Percentiles rank a stretch among this genome's conserved stretches.
Conservation (phyloP, 1,139 yeast genomes). For the Suhomyces ambrosiae region DNA sequence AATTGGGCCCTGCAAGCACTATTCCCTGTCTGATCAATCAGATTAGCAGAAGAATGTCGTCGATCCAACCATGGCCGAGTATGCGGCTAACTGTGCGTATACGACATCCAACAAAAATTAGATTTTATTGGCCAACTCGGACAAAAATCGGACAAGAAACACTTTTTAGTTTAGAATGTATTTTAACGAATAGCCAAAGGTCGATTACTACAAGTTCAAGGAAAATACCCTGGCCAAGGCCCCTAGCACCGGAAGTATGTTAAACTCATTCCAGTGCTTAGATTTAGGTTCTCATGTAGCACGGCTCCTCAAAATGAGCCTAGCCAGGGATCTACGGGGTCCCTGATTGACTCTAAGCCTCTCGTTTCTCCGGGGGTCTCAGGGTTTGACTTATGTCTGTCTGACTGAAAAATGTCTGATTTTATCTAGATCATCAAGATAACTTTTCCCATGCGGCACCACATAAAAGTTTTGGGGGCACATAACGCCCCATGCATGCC, state of each 20-base stretch:
- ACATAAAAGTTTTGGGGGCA: not conserved
- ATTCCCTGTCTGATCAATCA: not conserved
- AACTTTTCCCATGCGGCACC: not conserved
- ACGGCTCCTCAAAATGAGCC: not conserved
- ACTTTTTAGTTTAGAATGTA: too few relatives aligned
- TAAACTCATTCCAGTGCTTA: too few relatives aligned
- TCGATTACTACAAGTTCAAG: too few relatives aligned
- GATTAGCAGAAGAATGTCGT: too few relatives aligned
- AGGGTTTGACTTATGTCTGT: not conserved
- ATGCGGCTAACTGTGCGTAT: not conserved
- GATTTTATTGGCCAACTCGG: too few relatives aligned
- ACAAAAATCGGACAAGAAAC: too few relatives aligned
- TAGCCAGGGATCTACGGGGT: not conserved
- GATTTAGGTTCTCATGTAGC: too few relatives aligned
- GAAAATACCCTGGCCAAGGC: too few relatives aligned
- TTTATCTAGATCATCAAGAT: slow-evolving; percentile 16
- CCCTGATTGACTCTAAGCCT: not conserved
- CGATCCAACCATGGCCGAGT: too few relatives aligned
- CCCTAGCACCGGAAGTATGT: too few relatives aligned
- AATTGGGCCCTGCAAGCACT: not conserved
- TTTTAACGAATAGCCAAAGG: too few relatives aligned
- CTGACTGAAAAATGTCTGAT: slow-evolving; percentile 1
- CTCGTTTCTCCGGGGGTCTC: not conserved
- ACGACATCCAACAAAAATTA: not conserved
- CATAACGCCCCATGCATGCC: not conserved